Evolutionary conservation across 2,329 filamentous ascomycete genomes (phyloP), one percentile per base, ranked within the genome.

Genomic region (Fusarium foetens): DNA sequence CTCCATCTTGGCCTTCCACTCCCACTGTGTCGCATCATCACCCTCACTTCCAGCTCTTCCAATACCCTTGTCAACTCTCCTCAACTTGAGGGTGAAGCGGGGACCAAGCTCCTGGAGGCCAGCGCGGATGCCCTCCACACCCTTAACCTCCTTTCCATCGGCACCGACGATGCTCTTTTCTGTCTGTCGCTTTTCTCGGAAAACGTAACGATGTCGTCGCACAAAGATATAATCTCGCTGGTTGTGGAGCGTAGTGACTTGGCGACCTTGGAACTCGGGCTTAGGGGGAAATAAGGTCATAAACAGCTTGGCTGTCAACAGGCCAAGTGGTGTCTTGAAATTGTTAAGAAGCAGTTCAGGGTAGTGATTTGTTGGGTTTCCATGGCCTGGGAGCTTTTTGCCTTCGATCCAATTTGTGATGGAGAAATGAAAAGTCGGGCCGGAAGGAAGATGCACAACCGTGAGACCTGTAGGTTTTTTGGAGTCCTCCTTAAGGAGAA

Each of bases 211-310:
- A 81, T 98, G 95, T 41, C 95, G 87, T 9, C 96, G 88, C 57
- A 98, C 88, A 81, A 99, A 99, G 76, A 98, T 96, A 81, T 95
- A 98, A 82, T 98, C 95, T 71, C 95, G 92, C 84, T 97, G 95
- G 76, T 98, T 98, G 82, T 98, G 94, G 58, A 98, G 83, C 2
- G 95, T 98, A 13, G 98, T 90, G 2, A 98, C 95, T 78, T 98
- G 95, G 29, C 95, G 87, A 8, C 95, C 95, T 74, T 92, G 87
- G 10, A 98, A 85, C 76, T 98, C 94, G 1, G 96, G 95, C 46
- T 90, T 89, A 1, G 91, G 89, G 0, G 95, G 96, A 82, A 84
- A 84, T 51, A 84, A 72, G 16, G 80, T 82, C 72, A 80, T 79
- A 84, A 99, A 96, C 3, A 98, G 85, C 77, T 94, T 91, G 13